Base-by-base conservation (phyloP, 345 rosid species). In the Hirschfeldia incana region DNA sequence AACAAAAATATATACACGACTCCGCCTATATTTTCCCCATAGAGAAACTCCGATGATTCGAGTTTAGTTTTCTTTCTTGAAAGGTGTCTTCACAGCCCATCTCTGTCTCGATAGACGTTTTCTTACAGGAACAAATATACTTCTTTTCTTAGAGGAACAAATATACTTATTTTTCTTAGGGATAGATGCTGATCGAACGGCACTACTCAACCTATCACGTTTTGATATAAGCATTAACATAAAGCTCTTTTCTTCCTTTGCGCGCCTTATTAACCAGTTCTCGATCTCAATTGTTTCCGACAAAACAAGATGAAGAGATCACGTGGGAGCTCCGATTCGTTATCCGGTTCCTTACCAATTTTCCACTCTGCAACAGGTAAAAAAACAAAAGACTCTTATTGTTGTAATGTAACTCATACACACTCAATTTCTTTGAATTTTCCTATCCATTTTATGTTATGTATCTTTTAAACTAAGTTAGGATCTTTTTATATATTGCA, bases 261-360 rank as follows among this genome's bases (percentile, higher is more conserved):
- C 17, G 32, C 63, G 2, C 5, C 27, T 27, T 72, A 10, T 65
- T 65, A 2, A 5, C 9, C 21, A 33, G 39, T 67, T 32, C n/a
- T 70, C 58, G 4, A 36, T 61, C 72, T 57, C 51, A 13, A 53
- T 67, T 27, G 46, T 46, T 61, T 49, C 73, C 73, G 37, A 74
- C 78, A 36, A 62, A 62, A 55, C 75, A 71, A 73, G 44, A 94
- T 94, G 98, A 94, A 94, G 89, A 90, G 97, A 83, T 93, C 80
- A 71, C 80, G 88, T 74, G 89, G 84, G 76, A 92, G 98, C 89
- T 88, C 98, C 53, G 97, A 91, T 83, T 94, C 98, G 61, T 66
- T 91, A 80, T 88, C 95, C 65, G 91, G 87, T 75, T 87, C 89
- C 84, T 90, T 90, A 83, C 87, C 97, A 80, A 82, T 90, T 85